Conservation (phyloP, 768 basidiomycete species). For the Lyophyllum semitale region DNA sequence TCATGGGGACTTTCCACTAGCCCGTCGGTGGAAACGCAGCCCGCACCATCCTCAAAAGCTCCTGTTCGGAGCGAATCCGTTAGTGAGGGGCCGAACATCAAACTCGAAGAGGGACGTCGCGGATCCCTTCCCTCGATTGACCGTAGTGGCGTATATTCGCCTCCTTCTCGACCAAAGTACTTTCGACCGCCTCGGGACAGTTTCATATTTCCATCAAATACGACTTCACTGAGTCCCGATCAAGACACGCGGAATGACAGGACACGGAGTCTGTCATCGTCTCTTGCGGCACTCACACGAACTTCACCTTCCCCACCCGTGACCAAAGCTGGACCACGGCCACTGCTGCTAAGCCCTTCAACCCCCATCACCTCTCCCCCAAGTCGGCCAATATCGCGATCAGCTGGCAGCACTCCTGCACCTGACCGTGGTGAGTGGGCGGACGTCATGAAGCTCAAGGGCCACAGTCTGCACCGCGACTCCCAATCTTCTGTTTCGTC, state of each 20-base stretch:
- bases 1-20: constrained; percentile 33
- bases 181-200: constrained; percentile 63
- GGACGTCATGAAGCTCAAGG: constrained; percentile 44
- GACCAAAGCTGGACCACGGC: constrained; percentile 60
- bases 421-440: constrained; percentile 46
- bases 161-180: constrained; percentile 58
- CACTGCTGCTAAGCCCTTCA: constrained; percentile 62
- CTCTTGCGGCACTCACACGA: constrained; percentile 43
- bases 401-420: constrained; percentile 36
- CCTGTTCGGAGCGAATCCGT: constrained; percentile 6
- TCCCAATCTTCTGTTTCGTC: constrained; percentile 71
- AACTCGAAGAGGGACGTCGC: constrained; percentile 24
- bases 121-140: constrained; percentile 42
- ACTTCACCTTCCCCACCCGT: constrained; percentile 33
- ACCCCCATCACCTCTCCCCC: constrained; percentile 40
- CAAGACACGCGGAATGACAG: constrained; percentile 26
- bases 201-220: constrained; percentile 35
- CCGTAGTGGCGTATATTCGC: constrained; percentile 41
- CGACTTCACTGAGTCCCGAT: constrained; percentile 27
- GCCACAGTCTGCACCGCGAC: constrained; percentile 43
- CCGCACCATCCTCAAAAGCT: constrained; percentile 11
- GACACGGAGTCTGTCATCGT: constrained; percentile 40
- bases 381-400: constrained; percentile 27
- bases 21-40: constrained; percentile 4
- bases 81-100: constrained; percentile 2